These are phyloP conservation scores for Kondoa subrosea DNA, from an alignment of 768 basidiomycete genomes.

Conservation along the genomic window DNA sequence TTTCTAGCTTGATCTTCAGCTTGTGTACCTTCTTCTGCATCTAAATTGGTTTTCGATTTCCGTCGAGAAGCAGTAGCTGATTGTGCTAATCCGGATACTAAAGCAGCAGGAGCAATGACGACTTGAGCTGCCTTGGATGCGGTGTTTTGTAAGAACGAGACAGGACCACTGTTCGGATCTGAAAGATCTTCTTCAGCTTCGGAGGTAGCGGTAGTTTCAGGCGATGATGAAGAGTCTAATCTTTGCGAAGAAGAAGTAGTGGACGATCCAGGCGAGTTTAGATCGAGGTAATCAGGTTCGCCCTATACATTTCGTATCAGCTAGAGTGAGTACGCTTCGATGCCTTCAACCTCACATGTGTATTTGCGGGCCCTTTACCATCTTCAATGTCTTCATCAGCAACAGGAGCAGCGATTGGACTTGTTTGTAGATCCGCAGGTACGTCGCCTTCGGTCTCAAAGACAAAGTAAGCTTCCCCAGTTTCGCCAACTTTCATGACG, in stretches of 20 bases:
- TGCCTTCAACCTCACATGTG: not conserved
- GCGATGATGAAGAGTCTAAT: conserved; percentile 4
- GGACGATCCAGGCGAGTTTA: conserved; percentile 36
- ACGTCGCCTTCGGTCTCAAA: conserved; percentile 93
- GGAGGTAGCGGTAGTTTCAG: conserved; percentile 3
- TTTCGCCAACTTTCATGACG: conserved; percentile 96
- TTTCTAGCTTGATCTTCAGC: conserved; percentile 33
- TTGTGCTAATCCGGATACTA: not conserved
- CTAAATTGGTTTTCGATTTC: not conserved
- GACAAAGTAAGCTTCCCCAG: conserved; percentile 96
- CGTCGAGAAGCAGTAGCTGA: not conserved
- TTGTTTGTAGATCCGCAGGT: conserved; percentile 81
- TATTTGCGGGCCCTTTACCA: conserved; percentile 13
- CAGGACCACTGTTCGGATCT: not conserved
- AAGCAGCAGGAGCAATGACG: not conserved
- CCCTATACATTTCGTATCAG: not conserved
- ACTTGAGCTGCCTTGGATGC: not conserved
- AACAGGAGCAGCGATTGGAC: conserved; percentile 50
- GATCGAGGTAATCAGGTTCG: conserved; percentile 64
- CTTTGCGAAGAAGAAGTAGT: not conserved
- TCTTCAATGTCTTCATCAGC: conserved; percentile 22
- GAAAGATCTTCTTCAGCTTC: not conserved
- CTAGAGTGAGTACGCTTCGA: not conserved
- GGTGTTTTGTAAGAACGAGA: not conserved
- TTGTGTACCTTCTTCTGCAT: not conserved